Evolutionary conservation across 257 asterid species (phyloP), one percentile per base, ranked within the genome.

Genomic region (Thymus quinquecostatus): DNA sequence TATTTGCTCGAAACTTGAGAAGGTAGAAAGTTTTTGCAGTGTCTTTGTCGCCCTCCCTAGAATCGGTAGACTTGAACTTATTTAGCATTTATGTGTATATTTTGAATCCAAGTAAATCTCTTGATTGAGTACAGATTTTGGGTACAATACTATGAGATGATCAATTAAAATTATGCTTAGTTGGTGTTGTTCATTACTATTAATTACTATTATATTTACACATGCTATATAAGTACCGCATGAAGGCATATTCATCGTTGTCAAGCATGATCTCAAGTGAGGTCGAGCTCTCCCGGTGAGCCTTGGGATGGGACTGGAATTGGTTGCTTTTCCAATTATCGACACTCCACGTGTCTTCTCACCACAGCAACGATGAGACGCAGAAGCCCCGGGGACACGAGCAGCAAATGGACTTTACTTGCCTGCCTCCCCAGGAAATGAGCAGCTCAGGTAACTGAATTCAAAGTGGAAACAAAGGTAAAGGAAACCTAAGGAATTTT

Each of bases 251-350:
- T 0, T 89, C 99, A 44, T 88, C 95, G 83, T 78, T 88, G 57
- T 80, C 90, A 56, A 91, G 76, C 79, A 33, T 43, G 3, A 94
- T 81, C 68, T 94, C 99, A 55, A 69, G 93, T 84, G 59, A 94
- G 71, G 40, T 92, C 91, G 29, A 94, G 85, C 89, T 91, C 96
- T 53, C 99, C 97, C 12, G 89, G 77, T 64, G 99, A 97, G 33
- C 99, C 99, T 81, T 89, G 89, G 14, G 87, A 77, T 11, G 99
- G 99, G 49, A 94, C 92, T 32, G 76, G 8, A 75, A 94, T 89
- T 5, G 92, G 98, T 73, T 94, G 97, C 90, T 94, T 94, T 44
- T 21, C 97, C 97, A 11, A 94, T 92, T 82, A 97, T 89, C 36
- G 99, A 94, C 72, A 94, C 77, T 84, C 96, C 69, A 89, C 87